Base-by-base conservation (phyloP, 805 yeast genomes). In the Saccharomycopsis synnaedendra region DNA sequence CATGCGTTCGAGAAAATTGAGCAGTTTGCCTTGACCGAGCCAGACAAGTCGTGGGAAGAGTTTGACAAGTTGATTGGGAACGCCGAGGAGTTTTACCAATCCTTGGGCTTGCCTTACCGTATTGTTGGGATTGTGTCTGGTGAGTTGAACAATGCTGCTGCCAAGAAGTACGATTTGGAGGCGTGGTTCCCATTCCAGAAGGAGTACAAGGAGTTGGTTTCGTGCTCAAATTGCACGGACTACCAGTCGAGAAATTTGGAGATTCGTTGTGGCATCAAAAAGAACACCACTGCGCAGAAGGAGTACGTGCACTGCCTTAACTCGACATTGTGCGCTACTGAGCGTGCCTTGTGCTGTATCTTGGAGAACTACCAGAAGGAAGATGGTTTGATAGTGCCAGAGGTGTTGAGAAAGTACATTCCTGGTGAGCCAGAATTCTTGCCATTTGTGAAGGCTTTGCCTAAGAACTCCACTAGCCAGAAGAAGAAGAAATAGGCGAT, bases 121-220 rank as follows among this genome's bases (percentile, higher is more conserved):
- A 93, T 93, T 50, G 98, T 93, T 55, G 95, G 95, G 59, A 93
- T 93, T 67, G 98, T 93, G 54, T 87, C 96, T 52, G 98, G 97
- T 60, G 98, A 90, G 73, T 80, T 93, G 65, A 93, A 93, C 76
- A 93, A 93, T 60, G 97, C 98, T 46, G 98, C 98, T 54, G 97
- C 98, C 56, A 93, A 93, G 76, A 93, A 93, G 69, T 93, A 83
- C 72, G 98, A 93, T 72, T 77, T 93, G 64, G 98, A 93, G 75
- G 98, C 98, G 45, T 93, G 98, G 98, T 93, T 93, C 94, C 98
- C 98, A 64, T 93, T 75, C 85, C 98, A 93, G 75, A 77, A 88
- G 67, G 98, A 93, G 71, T 93, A 85, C 74, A 93, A 93, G 72
- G 98, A 93, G 73, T 80, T 93, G 61, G 98, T 93, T 48, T 87